Percentiles rank a stretch among this genome's conserved stretches.
Evolutionary conservation across 371 early-diverging fungal species (phyloP).

Genomic region (Mortierella sp.): DNA sequence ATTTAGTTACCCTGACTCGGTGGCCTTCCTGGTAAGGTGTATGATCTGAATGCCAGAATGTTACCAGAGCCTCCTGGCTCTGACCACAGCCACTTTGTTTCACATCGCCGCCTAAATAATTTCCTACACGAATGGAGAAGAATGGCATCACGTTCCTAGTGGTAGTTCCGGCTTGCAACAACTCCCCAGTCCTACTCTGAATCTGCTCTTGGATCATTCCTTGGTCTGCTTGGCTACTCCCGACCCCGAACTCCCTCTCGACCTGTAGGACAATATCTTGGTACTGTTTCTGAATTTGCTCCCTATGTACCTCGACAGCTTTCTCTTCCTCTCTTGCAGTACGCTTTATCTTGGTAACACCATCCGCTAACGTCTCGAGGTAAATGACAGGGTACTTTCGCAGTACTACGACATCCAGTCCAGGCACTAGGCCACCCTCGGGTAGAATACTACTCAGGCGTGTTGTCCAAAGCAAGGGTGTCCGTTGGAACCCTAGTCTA

Average conservation of each 20-base stretch:
- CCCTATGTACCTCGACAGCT: constrained; percentile 45
- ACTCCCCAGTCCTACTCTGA: constrained; percentile 33
- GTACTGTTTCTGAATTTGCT: constrained; percentile 27
- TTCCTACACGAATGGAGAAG: constrained; percentile 27
- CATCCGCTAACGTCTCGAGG: constrained; percentile 66
- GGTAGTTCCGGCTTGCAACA: constrained; percentile 8
- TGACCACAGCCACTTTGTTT: constrained; percentile 27
- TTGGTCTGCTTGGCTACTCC: constrained; percentile 8
- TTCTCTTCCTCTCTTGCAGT: constrained; percentile 73
- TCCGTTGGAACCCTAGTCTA: constrained; percentile 71
- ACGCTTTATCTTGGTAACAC: constrained; percentile 59
- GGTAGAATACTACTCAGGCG: constrained; percentile 60
- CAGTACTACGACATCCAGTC: constrained; percentile 76
- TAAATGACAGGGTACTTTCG: constrained; percentile 74
- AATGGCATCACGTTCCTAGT: constrained; percentile 27
- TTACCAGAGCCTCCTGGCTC: constrained; percentile 57
- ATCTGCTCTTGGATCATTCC: constrained; percentile 30
- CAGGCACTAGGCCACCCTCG: constrained; percentile 79
- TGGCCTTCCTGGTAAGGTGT: constrained; percentile 64
- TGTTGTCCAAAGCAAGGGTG: constrained; percentile 53
- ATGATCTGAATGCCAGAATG: constrained; percentile 68
- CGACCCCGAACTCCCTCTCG: constrained; percentile 28
- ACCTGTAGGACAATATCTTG: constrained; percentile 39
- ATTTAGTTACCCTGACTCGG: constrained; percentile 61
- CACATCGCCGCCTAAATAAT: constrained; percentile 31